A percentile compares a stretch with the other conserved stretches of the same genome.
phyloP scores from a whole-genome alignment of 129 eudicot species.

The Kitagawia praeruptora region DNA sequence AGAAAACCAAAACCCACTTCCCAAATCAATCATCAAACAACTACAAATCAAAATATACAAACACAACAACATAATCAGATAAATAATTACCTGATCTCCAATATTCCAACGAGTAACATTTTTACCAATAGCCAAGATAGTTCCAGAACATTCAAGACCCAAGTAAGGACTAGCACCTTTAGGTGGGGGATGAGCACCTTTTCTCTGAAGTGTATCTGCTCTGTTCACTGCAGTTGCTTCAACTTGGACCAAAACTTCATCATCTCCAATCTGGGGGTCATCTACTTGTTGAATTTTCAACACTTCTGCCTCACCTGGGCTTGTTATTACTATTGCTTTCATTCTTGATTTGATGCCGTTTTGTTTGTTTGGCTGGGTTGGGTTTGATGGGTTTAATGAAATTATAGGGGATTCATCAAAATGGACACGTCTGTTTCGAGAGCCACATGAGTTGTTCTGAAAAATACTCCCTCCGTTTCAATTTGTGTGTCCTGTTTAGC shows the following conservation, averaged over 20 bases:
- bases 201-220: slow-evolving; percentile 88
- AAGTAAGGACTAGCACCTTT: slow-evolving; percentile 62
- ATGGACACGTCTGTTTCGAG: no score
- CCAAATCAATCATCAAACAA: background rate
- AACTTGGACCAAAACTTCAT: slow-evolving; percentile 66
- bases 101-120: slow-evolving; percentile 73
- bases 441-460: no score
- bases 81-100: slow-evolving; percentile 74
- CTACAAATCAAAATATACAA: background rate
- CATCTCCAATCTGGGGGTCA: slow-evolving; percentile 59
- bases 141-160: slow-evolving; percentile 94
- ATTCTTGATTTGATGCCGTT: slow-evolving; percentile 16
- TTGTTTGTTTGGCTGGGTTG: background rate
- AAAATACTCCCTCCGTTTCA: no score
- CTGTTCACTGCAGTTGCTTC: slow-evolving; percentile 83
- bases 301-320: slow-evolving; percentile 74
- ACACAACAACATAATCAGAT: background rate
- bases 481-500: no score
- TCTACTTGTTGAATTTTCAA: slow-evolving; percentile 64
- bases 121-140: slow-evolving; percentile 50
- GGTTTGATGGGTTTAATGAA: background rate
- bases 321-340: slow-evolving; percentile 85
- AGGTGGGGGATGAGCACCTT: slow-evolving; percentile 69
- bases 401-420: no score
- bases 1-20: background rate